Percentiles rank a stretch among this genome's conserved stretches.
These are phyloP conservation scores for Erysimum cheiri DNA, from an alignment of 441 rosid genomes.

Conservation along the genomic window DNA sequence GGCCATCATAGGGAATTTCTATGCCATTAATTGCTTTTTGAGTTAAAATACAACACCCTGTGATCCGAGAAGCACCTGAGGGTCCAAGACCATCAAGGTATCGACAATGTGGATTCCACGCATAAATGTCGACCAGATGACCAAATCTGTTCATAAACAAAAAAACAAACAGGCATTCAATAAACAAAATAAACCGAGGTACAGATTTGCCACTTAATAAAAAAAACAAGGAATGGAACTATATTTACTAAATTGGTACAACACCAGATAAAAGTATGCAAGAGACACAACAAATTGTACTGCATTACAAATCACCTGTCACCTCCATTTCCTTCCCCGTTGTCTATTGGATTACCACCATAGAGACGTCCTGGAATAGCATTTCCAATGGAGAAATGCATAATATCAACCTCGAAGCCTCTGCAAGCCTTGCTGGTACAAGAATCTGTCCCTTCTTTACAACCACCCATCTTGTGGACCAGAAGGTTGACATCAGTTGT, in stretches of 20 bases:
- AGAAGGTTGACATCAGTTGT: constrained; percentile 36
- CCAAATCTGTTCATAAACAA: constrained; percentile 65
- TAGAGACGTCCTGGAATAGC: constrained; percentile 97
- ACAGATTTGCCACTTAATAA: constrained; percentile 7
- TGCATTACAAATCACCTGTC: constrained; percentile 69
- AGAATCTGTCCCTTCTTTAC: constrained; percentile 63
- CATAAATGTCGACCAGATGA: constrained; percentile 83
- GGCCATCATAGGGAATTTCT: neutral
- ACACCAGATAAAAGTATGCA: constrained; percentile 21
- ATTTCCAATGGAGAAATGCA: constrained; percentile 96
- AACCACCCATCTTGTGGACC: constrained; percentile 89
- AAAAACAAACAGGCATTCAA: constrained; percentile 16
- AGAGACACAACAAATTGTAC: neutral
- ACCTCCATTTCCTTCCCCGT: constrained; percentile 83
- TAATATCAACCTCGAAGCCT: constrained; percentile 96
- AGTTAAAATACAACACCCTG: constrained; percentile 1
- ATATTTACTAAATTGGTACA: constrained; percentile 12
- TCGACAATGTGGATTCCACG: constrained; percentile 94
- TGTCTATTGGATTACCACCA: constrained; percentile 84
- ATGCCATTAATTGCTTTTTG: neutral
- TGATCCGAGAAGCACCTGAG: constrained; percentile 64
- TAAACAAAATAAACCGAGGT: constrained; percentile 5
- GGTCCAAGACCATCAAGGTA: constrained; percentile 89
- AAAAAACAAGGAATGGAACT: neutral
- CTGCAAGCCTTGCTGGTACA: constrained; percentile 91